A percentile compares a stretch with the other conserved stretches of the same genome.
Conservation (phyloP, 495 filamentous ascomycete species). For the Pseudotulostoma volvatum region DNA sequence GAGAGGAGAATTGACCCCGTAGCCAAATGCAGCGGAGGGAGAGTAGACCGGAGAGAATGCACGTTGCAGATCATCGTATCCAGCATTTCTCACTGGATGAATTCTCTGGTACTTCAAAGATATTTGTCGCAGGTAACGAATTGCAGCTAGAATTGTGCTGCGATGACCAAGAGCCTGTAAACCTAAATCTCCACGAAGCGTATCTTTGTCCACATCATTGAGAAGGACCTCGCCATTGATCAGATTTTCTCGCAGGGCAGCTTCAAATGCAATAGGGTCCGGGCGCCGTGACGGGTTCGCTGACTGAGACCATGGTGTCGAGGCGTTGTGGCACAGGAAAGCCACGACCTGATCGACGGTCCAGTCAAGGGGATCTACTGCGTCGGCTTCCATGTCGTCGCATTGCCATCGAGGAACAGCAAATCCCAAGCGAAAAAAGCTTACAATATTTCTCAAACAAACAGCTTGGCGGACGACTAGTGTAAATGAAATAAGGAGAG, state of each 20-base stretch:
- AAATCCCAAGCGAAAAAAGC: too few relatives aligned
- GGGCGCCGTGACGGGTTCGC: slow-evolving; percentile 24
- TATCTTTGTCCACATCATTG: slow-evolving; percentile 23
- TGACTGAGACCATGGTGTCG: slow-evolving; percentile 26
- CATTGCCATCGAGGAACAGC: too few relatives aligned
- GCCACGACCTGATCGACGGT: slow-evolving; percentile 44
- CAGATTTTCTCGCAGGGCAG: slow-evolving; percentile 36
- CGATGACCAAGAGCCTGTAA: slow-evolving; percentile 31
- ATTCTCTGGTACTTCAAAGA: slow-evolving; percentile 23
- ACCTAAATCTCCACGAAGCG: slow-evolving; percentile 34
- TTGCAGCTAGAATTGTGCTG: slow-evolving; percentile 26
- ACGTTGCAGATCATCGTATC: background rate
- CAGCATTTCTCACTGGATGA: background rate
- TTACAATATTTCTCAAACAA: too few relatives aligned
- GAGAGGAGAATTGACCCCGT: background rate
- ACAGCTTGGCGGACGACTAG: slow-evolving; percentile 4
- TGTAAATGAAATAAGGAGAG: slow-evolving; percentile 5
- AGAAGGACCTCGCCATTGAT: slow-evolving; percentile 49
- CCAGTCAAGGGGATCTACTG: slow-evolving; percentile 52
- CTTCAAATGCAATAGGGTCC: slow-evolving; percentile 33
- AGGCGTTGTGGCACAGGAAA: slow-evolving; percentile 40
- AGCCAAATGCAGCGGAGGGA: background rate
- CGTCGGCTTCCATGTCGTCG: slow-evolving; percentile 3
- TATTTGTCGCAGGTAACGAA: slow-evolving; percentile 24
- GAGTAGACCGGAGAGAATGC: background rate